Conservation (phyloP, 441 rosid genomes). For the Erodium texanum region DNA sequence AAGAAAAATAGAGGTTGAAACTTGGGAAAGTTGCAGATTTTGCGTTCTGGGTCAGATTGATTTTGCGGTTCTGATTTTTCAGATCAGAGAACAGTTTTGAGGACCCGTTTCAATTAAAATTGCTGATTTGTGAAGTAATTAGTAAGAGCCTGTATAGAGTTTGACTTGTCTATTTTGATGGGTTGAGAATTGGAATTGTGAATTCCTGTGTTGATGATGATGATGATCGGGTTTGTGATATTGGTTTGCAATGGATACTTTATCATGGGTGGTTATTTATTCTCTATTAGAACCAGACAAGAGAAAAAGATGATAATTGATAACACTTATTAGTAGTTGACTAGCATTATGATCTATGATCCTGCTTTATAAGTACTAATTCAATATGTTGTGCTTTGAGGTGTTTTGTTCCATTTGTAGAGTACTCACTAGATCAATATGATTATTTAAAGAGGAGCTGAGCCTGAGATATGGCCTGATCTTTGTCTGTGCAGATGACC, state of each 20-base stretch:
- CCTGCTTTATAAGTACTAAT: neutral
- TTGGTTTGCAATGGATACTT: neutral
- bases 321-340: neutral
- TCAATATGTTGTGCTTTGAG: too few relatives aligned
- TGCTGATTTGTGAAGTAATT: neutral
- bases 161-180: neutral
- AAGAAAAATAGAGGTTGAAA: neutral
- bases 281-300: neutral
- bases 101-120: neutral
- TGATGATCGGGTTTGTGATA: neutral
- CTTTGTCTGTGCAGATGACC: constrained; percentile 19
- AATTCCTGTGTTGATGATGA: neutral
- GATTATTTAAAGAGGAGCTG: neutral
- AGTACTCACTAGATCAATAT: neutral
- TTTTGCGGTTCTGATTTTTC: neutral
- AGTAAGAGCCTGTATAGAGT: neutral
- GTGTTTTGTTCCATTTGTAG: neutral
- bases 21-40: neutral
- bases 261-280: neutral
- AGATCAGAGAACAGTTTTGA: neutral
- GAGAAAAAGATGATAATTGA: neutral
- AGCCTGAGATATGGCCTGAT: neutral
- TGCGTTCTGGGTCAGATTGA: neutral
- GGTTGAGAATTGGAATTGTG: neutral
- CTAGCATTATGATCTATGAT: neutral